Evolutionary conservation across 1,284 basidiomycete genomes (phyloP).

Genomic region (Pisolithus thermaeus): DNA sequence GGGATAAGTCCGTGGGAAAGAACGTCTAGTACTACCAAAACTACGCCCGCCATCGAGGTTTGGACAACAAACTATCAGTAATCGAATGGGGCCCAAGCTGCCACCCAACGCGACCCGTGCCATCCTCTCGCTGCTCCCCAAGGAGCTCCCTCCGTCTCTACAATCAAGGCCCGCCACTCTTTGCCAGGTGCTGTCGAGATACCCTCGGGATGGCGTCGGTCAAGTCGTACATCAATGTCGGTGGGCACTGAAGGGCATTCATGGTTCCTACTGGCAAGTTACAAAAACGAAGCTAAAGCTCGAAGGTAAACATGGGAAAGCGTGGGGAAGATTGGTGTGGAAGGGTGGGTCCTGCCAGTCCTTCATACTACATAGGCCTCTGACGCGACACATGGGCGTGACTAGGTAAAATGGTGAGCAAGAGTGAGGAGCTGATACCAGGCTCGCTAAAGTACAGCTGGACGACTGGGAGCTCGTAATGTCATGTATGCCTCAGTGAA

Average conservation of each 20-base stretch:
- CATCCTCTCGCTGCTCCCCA: slow-evolving; percentile 50
- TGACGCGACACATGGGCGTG: not conserved
- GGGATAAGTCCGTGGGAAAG: slow-evolving; percentile 18
- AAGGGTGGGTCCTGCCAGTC: slow-evolving; percentile 46
- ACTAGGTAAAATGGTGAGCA: slow-evolving; percentile 32
- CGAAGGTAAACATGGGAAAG: slow-evolving; percentile 69
- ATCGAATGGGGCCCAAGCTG: not conserved
- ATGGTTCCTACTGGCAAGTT: slow-evolving; percentile 65
- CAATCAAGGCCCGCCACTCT: slow-evolving; percentile 51
- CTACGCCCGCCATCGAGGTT: too few relatives aligned
- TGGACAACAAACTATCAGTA: too few relatives aligned
- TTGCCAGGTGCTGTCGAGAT: slow-evolving; percentile 64
- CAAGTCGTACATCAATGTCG: slow-evolving; percentile 62
- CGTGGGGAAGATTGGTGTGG: slow-evolving; percentile 74
- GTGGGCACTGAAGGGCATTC: slow-evolving; percentile 66
- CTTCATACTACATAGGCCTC: not conserved
- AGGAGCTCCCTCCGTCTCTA: slow-evolving; percentile 51
- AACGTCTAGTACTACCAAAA: too few relatives aligned
- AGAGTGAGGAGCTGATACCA: slow-evolving; percentile 30
- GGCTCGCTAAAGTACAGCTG: slow-evolving; percentile 38
- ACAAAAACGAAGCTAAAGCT: slow-evolving; percentile 62
- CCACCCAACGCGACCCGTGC: slow-evolving; percentile 29
- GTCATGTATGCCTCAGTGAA: slow-evolving; percentile 6
- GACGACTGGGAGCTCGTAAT: slow-evolving; percentile 27
- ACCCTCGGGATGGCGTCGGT: slow-evolving; percentile 62